Evolutionary conservation across 805 yeast genomes (phyloP), one percentile per base, ranked within the genome.

Genomic region (Blastobotrys terrestris): DNA sequence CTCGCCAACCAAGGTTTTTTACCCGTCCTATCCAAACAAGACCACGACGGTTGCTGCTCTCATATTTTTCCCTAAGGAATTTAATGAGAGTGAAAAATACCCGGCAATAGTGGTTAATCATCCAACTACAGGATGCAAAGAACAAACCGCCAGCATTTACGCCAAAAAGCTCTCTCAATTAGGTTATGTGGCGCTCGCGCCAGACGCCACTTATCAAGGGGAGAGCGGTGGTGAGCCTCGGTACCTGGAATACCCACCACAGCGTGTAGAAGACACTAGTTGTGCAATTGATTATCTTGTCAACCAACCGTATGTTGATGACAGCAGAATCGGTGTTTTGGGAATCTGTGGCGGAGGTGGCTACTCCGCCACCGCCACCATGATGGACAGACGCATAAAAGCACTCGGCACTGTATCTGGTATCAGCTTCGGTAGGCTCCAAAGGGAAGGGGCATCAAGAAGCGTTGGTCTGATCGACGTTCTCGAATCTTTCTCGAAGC

Each of bases 281-380:
- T 50, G 46, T 8, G 54, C 43, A 5, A 46, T 56, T 3, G 56
- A 51, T 39, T 55, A 48, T 13, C 42, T 53, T 19, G 16, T 20
- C 15, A 52, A 52, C 1, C 52, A 45, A 4, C 22, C 31, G 1
- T 52, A 41, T 43, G 50, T 54, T 2, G 46, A 43, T 20, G 16
- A 5, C 3, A 53, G 50, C 14, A 31, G 55, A 2, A 48, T 54
- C 15, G 52, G 55, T n/a, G 50, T 43, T 0, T 49, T 57, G 4
- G 60, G 60, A 0, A 48, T 57, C 22, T 57, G 60, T 21, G 54
- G 50, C 0, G 46, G 50, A 11, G 60, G 60, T 3, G 57, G 57
- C 20, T 57, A 57, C 46, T 19, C 48, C 21, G 18, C 46, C n/a
- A 42, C 43, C 19, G 59, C 59, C 1, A 50, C 58, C 5, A 49